Evolutionary conservation across 306 rosid species (phyloP).

Genomic region (Lupinus albus): DNA sequence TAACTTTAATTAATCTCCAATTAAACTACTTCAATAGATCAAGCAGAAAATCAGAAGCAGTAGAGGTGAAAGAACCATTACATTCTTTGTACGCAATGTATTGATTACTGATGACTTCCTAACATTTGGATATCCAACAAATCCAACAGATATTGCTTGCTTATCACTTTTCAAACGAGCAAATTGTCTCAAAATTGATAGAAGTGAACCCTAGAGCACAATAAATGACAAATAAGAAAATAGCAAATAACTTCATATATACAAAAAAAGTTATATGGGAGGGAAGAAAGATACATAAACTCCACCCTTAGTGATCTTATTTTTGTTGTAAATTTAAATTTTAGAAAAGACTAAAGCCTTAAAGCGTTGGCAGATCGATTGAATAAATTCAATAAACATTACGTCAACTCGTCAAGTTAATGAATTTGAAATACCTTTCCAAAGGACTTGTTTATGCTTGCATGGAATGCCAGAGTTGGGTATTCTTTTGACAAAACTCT

Average conservation of each 20-base stretch:
- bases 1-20: neutral
- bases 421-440: slow-evolving; percentile 69
- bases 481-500: slow-evolving; percentile 78
- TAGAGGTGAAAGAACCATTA: slow-evolving; percentile 44
- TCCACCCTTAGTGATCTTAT: slow-evolving; percentile 9
- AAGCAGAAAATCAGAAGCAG: slow-evolving; percentile 33
- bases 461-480: slow-evolving; percentile 96
- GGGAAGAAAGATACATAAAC: slow-evolving; percentile 1
- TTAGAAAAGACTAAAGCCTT: neutral
- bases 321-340: too few relatives aligned
- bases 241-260: neutral
- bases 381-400: slow-evolving; percentile 23
- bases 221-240: slow-evolving; percentile 28
- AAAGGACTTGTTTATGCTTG: slow-evolving; percentile 90
- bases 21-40: neutral
- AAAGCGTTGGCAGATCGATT: neutral
- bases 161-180: slow-evolving; percentile 87
- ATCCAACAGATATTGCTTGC: slow-evolving; percentile 97
- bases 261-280: neutral
- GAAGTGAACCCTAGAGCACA: slow-evolving; percentile 78
- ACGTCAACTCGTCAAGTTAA: neutral
- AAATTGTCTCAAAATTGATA: slow-evolving; percentile 89
- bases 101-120: slow-evolving; percentile 96
- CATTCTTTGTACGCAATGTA: slow-evolving; percentile 85
- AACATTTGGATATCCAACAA: slow-evolving; percentile 95